These are phyloP conservation scores for Pseudozyma thailandica DNA, from an alignment of 1,284 basidiomycete genomes.

Conservation along the genomic window DNA sequence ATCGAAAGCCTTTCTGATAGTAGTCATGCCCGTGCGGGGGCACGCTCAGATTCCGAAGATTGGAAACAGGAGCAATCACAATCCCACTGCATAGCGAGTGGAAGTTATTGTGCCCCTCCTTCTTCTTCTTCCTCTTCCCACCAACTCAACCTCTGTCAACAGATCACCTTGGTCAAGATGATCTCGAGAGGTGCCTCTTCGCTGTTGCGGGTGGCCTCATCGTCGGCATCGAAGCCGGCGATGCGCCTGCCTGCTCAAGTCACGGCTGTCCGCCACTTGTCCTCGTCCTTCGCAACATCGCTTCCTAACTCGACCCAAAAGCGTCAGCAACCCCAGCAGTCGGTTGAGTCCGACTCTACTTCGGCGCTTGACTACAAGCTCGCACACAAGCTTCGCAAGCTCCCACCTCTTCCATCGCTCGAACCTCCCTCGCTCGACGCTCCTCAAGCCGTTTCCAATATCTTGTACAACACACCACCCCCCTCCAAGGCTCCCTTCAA, in stretches of 20 bases:
- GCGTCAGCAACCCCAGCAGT: slow-evolving; percentile 30
- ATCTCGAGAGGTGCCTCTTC: slow-evolving; percentile 39
- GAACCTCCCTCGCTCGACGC: slow-evolving; percentile 65
- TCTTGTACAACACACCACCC: slow-evolving; percentile 82
- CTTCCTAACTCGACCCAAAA: slow-evolving; percentile 38
- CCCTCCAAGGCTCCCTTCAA: slow-evolving; percentile 92
- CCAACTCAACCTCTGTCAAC: slow-evolving; percentile 1
- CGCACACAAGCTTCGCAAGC: slow-evolving; percentile 71
- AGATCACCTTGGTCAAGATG: slow-evolving; percentile 23
- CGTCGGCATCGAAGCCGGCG: slow-evolving; percentile 22
- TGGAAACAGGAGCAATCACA: slow-evolving; percentile 6
- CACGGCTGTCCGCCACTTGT: slow-evolving; percentile 8
- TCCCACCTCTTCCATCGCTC: slow-evolving; percentile 66
- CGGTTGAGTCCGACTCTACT: slow-evolving; percentile 70
- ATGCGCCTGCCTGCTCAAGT: slow-evolving; percentile 18
- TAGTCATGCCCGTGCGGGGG: slow-evolving; percentile 19
- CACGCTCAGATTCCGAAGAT: slow-evolving; percentile 8
- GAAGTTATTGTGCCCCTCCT: not conserved
- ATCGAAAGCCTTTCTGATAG: slow-evolving; percentile 12
- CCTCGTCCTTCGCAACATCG: slow-evolving; percentile 10
- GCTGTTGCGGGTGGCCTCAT: slow-evolving; percentile 29
- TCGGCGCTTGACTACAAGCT: slow-evolving; percentile 94
- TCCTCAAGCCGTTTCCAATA: slow-evolving; percentile 67
- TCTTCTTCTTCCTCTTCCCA: not conserved
- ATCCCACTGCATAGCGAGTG: too few species aligned